A percentile compares a stretch with the other conserved stretches of the same genome.
These are phyloP conservation scores for Samsoniella hepiali DNA, from an alignment of 2,329 filamentous ascomycete species.

Conservation along the genomic window DNA sequence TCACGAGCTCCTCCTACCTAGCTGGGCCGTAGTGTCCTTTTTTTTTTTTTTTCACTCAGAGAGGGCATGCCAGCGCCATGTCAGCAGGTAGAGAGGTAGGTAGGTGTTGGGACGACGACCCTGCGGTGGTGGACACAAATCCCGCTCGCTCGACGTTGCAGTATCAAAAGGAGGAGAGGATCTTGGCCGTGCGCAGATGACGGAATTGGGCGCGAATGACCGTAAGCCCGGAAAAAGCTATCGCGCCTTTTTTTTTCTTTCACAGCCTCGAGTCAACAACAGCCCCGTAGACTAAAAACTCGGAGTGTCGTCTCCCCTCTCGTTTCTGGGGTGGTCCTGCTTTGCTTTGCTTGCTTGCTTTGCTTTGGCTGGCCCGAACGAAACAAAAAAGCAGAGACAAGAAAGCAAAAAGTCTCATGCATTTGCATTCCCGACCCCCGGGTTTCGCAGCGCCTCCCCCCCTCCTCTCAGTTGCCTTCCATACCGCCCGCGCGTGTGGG, in stretches of 20 bases:
- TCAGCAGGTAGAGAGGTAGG: not conserved
- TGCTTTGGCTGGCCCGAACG: too few species aligned
- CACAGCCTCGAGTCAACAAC: not conserved
- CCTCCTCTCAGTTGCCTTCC: too few species aligned
- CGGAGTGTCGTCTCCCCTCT: too few species aligned
- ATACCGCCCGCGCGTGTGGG: too few species aligned
- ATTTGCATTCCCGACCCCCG: not conserved
- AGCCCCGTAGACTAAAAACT: not conserved
- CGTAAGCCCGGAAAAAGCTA: not conserved
- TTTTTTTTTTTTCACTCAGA: too few species aligned
- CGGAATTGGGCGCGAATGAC: not conserved
- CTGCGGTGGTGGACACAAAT: too few species aligned
- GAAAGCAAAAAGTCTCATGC: not conserved
- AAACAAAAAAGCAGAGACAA: too few species aligned
- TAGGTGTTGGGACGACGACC: too few species aligned
- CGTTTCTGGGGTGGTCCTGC: not conserved
- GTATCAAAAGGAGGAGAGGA: not conserved
- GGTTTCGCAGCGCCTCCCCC: too few species aligned
- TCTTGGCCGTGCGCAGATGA: not conserved
- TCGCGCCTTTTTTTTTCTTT: not conserved
- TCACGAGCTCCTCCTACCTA: not conserved
- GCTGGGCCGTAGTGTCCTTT: constrained; percentile 1
- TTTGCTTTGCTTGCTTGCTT: too few species aligned
- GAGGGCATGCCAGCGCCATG: not conserved
- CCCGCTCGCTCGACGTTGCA: not conserved